Percentiles rank a stretch among this genome's conserved stretches.
Conservation (phyloP, 2,329 filamentous ascomycete species). For the Aspergillus quadrilineatus region DNA sequence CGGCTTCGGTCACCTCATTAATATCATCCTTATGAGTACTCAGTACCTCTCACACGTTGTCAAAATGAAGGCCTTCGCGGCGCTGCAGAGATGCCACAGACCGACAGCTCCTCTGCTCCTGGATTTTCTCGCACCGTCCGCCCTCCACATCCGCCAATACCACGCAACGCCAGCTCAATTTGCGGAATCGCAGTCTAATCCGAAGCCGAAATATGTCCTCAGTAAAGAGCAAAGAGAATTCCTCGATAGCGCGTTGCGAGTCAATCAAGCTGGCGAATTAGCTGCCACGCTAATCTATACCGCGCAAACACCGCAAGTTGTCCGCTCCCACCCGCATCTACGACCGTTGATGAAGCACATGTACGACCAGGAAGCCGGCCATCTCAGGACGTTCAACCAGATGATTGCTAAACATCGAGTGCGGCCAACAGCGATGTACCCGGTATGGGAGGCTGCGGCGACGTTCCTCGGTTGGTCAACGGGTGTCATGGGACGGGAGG, state of each 20-base stretch:
- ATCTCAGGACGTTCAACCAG: conserved; percentile 80
- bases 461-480: conserved; percentile 85
- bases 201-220: conserved; percentile 55
- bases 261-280: conserved; percentile 97
- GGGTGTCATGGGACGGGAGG: conserved; percentile 82
- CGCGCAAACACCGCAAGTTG: conserved; percentile 78
- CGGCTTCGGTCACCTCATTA: neutral
- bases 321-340: conserved; percentile 79
- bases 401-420: conserved; percentile 83
- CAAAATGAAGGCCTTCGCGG: conserved; percentile 27
- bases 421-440: conserved; percentile 88
- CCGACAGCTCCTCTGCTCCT: conserved; percentile 29
- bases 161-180: conserved; percentile 30
- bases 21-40: neutral
- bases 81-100: conserved; percentile 22
- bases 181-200: conserved; percentile 22
- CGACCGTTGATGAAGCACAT: conserved; percentile 93
- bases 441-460: conserved; percentile 79
- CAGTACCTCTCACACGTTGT: neutral
- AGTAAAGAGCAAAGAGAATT: conserved; percentile 70
- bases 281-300: conserved; percentile 93
- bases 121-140: conserved; percentile 39
- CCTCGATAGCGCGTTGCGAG: conserved; percentile 77
- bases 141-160: conserved; percentile 25
- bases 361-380: conserved; percentile 92